Conservation (phyloP, 2,329 filamentous ascomycete species). For the Penicillium aurantiogriseum region DNA sequence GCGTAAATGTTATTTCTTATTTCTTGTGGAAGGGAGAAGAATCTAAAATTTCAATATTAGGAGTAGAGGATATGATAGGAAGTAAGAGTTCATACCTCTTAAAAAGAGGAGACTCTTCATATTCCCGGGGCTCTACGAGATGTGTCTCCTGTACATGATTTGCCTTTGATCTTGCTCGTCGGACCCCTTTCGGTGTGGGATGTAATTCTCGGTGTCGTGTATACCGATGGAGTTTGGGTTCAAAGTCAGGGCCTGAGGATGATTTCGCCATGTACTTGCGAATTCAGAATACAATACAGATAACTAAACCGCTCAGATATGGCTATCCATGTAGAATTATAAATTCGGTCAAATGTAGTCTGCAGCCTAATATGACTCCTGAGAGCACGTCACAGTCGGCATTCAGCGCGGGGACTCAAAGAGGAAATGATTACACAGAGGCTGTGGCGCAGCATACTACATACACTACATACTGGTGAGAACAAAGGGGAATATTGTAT, state of each 20-base stretch:
- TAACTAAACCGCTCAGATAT: background rate
- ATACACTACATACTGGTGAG: background rate
- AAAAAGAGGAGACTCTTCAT: background rate
- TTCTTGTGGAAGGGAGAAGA: conserved; percentile 15
- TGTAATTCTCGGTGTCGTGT: background rate
- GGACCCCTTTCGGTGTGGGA: background rate
- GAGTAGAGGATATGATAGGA: background rate
- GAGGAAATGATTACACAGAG: background rate
- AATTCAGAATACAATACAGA: background rate
- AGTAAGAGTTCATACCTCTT: background rate
- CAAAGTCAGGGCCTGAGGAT: background rate
- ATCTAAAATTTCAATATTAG: background rate
- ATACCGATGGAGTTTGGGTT: background rate
- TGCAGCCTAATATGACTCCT: background rate
- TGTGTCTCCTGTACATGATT: background rate
- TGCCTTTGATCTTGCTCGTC: background rate
- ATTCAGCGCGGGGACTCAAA: background rate
- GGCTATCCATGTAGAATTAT: background rate
- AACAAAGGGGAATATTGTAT: background rate
- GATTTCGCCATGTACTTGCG: background rate
- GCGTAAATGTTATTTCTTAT: conserved; percentile 10
- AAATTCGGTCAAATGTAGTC: background rate
- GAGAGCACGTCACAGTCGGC: background rate
- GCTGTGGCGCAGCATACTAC: background rate
- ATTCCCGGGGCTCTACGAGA: background rate